Percentiles rank a stretch among this genome's conserved stretches.
Conservation (phyloP, 331 rosid genomes). For the Arachis monticola region DNA sequence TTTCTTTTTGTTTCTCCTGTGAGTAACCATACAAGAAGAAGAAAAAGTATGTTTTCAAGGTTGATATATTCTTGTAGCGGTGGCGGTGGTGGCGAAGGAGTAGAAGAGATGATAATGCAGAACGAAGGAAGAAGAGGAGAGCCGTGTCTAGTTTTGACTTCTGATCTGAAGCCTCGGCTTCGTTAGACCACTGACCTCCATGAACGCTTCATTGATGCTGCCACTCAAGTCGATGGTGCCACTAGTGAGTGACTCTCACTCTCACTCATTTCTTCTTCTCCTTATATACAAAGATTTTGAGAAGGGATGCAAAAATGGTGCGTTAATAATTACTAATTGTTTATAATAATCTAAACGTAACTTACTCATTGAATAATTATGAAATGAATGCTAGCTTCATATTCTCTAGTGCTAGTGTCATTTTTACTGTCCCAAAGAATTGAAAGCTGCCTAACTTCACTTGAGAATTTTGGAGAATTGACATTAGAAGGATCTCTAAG, state of each 20-base stretch:
- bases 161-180: slow-evolving; percentile 98
- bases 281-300: slow-evolving; percentile 63
- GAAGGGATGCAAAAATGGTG: slow-evolving; percentile 81
- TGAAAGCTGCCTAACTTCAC: slow-evolving; percentile 88
- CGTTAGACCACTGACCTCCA: slow-evolving; percentile 98
- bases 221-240: slow-evolving; percentile 93
- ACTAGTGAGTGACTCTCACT: slow-evolving; percentile 51
- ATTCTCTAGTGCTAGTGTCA: slow-evolving; percentile 45
- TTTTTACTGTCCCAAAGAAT: slow-evolving; percentile 63
- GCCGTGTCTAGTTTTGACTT: slow-evolving; percentile 86
- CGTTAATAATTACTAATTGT: slow-evolving; percentile 20
- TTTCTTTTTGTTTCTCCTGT: background rate
- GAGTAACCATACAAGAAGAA: background rate
- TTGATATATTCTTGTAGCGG: slow-evolving; percentile 42
- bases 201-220: slow-evolving; percentile 93
- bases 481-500: slow-evolving; percentile 70
- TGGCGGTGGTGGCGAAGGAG: slow-evolving; percentile 14
- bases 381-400: too few relatives aligned
- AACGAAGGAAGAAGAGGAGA: slow-evolving; percentile 41
- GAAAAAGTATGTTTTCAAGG: slow-evolving; percentile 41
- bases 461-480: slow-evolving; percentile 71
- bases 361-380: slow-evolving; percentile 20
- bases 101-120: slow-evolving; percentile 48
- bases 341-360: slow-evolving; percentile 26
- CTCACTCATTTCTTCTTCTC: background rate